Conservation (phyloP, 176 grass and related monocot species). For the Bromus sterilis region DNA sequence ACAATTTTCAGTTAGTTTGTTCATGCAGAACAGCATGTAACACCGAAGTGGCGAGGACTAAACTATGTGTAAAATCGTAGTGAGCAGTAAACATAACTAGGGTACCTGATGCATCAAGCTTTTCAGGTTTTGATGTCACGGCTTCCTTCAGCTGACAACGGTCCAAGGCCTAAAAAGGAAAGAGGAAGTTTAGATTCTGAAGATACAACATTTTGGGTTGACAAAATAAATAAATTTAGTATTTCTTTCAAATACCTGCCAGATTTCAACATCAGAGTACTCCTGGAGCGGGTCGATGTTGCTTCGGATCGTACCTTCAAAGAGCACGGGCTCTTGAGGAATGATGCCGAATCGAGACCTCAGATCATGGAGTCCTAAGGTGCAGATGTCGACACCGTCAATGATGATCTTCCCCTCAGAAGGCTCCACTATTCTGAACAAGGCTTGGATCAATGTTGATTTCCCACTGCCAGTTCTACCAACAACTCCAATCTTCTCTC, state of each 20-base stretch:
- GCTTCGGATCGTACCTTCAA: conserved; percentile 78
- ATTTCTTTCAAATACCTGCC: conserved; percentile 55
- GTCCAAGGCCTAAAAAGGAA: conserved; percentile 62
- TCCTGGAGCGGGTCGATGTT: conserved; percentile 85
- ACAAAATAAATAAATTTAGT: neutral
- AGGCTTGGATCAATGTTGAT: conserved; percentile 91
- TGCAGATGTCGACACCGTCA: conserved; percentile 77
- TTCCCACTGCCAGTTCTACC: conserved; percentile 95
- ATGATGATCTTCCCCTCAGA: conserved; percentile 76
- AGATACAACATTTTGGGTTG: neutral
- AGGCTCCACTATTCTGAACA: conserved; percentile 96
- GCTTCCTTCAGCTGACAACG: conserved; percentile 92
- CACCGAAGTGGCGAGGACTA: neutral
- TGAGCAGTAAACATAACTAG: no score
- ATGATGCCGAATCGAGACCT: conserved; percentile 96
- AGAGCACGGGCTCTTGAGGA: conserved; percentile 93
- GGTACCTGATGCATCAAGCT: conserved; percentile 88
- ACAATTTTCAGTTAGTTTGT: neutral
- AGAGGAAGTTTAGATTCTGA: neutral
- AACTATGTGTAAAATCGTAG: no score
- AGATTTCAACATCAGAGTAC: conserved; percentile 92
- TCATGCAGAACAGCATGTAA: neutral
- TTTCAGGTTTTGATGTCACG: conserved; percentile 76
- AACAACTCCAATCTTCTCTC: conserved; percentile 90
- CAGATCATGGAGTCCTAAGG: conserved; percentile 89